phyloP scores from a whole-genome alignment of 345 rosid species.

The Microthlaspi erraticum region DNA sequence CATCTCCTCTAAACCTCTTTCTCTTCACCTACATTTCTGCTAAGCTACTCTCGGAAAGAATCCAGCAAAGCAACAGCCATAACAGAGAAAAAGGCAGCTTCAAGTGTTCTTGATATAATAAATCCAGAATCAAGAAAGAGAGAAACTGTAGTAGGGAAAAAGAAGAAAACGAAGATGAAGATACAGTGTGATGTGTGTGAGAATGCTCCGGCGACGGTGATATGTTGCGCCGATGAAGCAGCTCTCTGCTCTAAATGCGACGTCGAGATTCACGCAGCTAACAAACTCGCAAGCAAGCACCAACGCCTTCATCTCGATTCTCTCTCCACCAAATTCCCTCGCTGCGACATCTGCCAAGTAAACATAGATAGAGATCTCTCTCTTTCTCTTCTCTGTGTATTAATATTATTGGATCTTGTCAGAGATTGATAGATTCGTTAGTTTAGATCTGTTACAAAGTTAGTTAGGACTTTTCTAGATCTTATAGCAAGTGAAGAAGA shows the following conservation, averaged over 20 bases:
- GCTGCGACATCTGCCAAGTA: conserved; percentile 93
- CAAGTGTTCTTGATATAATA: conserved; percentile 4
- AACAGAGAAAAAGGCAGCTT: not conserved
- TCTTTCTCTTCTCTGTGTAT: not conserved
- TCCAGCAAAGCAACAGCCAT: not conserved
- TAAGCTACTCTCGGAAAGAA: conserved; percentile 8
- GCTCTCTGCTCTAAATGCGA: conserved; percentile 90
- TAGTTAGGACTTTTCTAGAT: conserved; percentile 19
- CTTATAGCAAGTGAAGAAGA: not conserved
- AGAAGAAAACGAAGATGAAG: conserved; percentile 56
- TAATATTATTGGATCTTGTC: not conserved
- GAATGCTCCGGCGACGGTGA: conserved; percentile 89
- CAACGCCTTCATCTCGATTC: conserved; percentile 88
- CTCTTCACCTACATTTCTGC: conserved; percentile 14
- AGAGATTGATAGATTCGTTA: not conserved
- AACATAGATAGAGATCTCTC: not conserved
- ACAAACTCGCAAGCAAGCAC: conserved; percentile 94
- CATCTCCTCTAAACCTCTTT: conserved; percentile 14
- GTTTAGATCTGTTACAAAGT: conserved; percentile 3
- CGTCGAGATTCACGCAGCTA: conserved; percentile 90
- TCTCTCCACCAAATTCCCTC: conserved; percentile 78
- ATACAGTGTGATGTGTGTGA: conserved; percentile 99
- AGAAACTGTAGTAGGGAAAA: not conserved
- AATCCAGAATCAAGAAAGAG: conserved; percentile 1
- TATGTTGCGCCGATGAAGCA: conserved; percentile 98